Evolutionary conservation across 306 rosid genomes (phyloP), one percentile per base, ranked within the genome.

Genomic region (Dryas drummondii): DNA sequence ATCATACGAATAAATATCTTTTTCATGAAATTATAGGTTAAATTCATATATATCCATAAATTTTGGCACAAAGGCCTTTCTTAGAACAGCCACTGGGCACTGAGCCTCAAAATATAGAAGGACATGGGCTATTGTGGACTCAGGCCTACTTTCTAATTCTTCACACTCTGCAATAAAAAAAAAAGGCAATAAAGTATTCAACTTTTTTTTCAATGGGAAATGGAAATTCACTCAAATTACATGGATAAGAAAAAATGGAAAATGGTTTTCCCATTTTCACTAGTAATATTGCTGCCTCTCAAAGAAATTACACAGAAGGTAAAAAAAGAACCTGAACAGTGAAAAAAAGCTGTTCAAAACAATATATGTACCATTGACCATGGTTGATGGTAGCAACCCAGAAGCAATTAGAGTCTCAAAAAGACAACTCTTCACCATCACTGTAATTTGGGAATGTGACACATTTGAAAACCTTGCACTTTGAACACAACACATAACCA

Each of bases 401-500:
- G 40, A 70, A 67, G 27, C 26, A 55, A 73, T n/a, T 51, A 7
- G 17, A 65, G 15, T 69, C 72, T 85, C 82, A 86, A 63, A 81
- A 68, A 13, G 84, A 50, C 47, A 84, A 76, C 40, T 78, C 78
- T n/a, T 68, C 79, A 48, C 90, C 90, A 68, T 96, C 97, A 40
- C 49, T 63, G 77, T 75, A 88, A 84, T 89, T 71, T 45, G 98
- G 99, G 78, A 92, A 96, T 73, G 96, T 90, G 17, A 94, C 88
- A 75, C 97, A 90, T 82, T 88, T 90, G 88, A 88, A 92, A 54
- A 92, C 99, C 78, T 92, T 92, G 79, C 99, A 90, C 27, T 75
- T 90, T 4, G 96, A 81, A 82, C 99, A 89, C 72, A 96, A 76
- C 15, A 89, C 75, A 76, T 68, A 91, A 57, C 99, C 98, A 84